A percentile compares a stretch with the other conserved stretches of the same genome.
These are phyloP conservation scores for Pseudocercospora vitis DNA, from an alignment of 2,329 filamentous ascomycete genomes.

Conservation along the genomic window DNA sequence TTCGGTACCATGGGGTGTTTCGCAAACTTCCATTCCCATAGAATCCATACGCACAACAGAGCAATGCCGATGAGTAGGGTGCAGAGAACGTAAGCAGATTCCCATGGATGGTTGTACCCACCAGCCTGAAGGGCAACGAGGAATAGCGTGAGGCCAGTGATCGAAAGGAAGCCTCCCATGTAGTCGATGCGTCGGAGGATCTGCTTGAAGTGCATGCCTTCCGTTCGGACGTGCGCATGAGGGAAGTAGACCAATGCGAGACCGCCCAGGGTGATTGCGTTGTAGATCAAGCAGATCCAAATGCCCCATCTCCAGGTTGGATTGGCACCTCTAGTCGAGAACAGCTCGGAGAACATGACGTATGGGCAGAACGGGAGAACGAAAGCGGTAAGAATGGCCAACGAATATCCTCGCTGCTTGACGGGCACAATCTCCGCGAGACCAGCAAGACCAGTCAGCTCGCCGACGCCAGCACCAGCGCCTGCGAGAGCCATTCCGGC, in stretches of 20 bases:
- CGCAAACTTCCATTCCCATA: conserved; percentile 43
- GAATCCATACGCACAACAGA: conserved; percentile 38
- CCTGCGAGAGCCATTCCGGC: conserved; percentile 62
- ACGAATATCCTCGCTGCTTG: conserved; percentile 28
- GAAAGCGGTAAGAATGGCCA: conserved; percentile 30
- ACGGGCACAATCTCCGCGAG: conserved; percentile 33
- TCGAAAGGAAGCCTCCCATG: conserved; percentile 52
- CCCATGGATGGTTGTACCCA: conserved; percentile 44
- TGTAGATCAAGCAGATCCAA: conserved; percentile 36
- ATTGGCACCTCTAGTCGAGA: conserved; percentile 40
- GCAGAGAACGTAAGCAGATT: conserved; percentile 40
- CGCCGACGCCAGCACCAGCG: conserved; percentile 65
- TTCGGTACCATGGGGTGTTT: conserved; percentile 43
- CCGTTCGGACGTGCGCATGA: conserved; percentile 47
- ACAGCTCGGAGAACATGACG: conserved; percentile 61
- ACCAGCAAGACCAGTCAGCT: conserved; percentile 66
- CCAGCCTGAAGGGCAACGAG: conserved; percentile 44
- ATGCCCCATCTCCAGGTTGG: conserved; percentile 54
- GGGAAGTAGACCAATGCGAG: conserved; percentile 54
- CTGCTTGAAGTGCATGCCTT: conserved; percentile 43
- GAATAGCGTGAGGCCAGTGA: conserved; percentile 50
- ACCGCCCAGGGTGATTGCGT: conserved; percentile 26
- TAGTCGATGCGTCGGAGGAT: conserved; percentile 52
- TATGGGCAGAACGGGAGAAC: conserved; percentile 62
- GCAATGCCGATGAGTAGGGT: conserved; percentile 40